phyloP scores from a whole-genome alignment of 768 basidiomycete genomes.

The Auriscalpium orientale region DNA sequence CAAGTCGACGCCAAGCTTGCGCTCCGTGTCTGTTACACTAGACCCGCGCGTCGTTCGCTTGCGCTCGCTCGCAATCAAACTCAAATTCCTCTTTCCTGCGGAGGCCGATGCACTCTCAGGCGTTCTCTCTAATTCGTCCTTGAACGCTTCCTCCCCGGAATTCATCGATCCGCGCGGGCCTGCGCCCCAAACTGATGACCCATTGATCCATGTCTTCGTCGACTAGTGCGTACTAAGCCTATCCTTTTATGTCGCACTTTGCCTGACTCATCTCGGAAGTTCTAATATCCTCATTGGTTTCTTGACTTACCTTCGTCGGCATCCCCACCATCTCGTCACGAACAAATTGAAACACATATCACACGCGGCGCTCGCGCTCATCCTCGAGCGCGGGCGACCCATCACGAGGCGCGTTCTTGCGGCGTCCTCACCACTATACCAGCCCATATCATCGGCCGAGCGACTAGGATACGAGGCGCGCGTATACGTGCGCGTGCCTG shows the following conservation, averaged over 20 bases:
- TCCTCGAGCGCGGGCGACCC: conserved; percentile 71
- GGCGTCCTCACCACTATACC: conserved; percentile 78
- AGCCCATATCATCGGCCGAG: conserved; percentile 67
- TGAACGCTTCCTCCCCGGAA: conserved; percentile 18
- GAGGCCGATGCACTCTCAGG: conserved; percentile 28
- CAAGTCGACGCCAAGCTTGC: conserved; percentile 41
- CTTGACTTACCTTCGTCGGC: conserved; percentile 57
- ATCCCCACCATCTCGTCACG: conserved; percentile 31
- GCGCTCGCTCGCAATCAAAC: conserved; percentile 46
- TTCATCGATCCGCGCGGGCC: conserved; percentile 33
- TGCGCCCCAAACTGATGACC: conserved; percentile 22
- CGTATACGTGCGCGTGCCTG: conserved; percentile 64
- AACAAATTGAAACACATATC: conserved; percentile 50
- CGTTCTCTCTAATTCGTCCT: conserved; percentile 22
- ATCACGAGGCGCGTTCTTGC: conserved; percentile 70
- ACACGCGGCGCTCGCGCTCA: conserved; percentile 67
- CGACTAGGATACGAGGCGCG: conserved; percentile 70
- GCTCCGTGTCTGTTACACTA: conserved; percentile 29
- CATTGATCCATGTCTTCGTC: conserved; percentile 38
- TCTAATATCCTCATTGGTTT: conserved; percentile 87
- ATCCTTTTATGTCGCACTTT: conserved; percentile 3
- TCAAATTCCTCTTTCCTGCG: conserved; percentile 49
- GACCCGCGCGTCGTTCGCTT: conserved; percentile 44
- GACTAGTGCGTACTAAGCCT: conserved; percentile 41
- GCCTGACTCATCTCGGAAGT: conserved; percentile 29